phyloP scores from a whole-genome alignment of 805 yeast genomes.

The Nakazawaea wyomingensis region DNA sequence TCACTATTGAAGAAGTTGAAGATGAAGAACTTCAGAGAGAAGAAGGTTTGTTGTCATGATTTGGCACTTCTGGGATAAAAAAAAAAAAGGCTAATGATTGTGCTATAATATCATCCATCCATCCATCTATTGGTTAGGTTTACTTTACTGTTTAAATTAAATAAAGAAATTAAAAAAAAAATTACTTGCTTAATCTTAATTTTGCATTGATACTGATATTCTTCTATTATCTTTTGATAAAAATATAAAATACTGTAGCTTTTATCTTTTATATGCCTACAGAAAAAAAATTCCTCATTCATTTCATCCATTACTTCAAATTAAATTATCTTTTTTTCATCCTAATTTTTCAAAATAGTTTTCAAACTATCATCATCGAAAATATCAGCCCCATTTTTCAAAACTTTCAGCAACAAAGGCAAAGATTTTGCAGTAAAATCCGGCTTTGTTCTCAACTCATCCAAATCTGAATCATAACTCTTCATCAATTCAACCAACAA shows the following conservation, averaged over 20 bases:
- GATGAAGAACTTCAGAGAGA: constrained; percentile 37
- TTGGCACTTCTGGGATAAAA: background rate
- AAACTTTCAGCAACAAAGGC: constrained; percentile 48
- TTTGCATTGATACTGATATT: no score
- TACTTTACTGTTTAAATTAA: no score
- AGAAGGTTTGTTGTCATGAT: background rate
- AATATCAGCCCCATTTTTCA: constrained; percentile 54
- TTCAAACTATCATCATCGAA: constrained; percentile 49
- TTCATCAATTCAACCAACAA: constrained; percentile 52
- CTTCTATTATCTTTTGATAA: no score
- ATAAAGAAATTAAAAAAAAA: no score
- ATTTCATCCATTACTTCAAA: background rate
- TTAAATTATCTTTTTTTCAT: no score
- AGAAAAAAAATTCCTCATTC: background rate
- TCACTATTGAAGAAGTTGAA: constrained; percentile 42
- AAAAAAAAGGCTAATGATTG: no score
- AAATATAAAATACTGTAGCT: no score
- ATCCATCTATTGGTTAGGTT: no score
- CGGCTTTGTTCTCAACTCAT: constrained; percentile 53
- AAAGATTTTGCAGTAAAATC: constrained; percentile 58
- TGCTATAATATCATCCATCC: no score
- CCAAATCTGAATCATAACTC: constrained; percentile 57
- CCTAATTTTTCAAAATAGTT: constrained; percentile 5
- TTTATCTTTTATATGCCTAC: no score
- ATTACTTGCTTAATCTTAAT: no score